Base-by-base conservation (phyloP, 129 eudicot genomes). In the Chrysanthemum lavandulifolium region DNA sequence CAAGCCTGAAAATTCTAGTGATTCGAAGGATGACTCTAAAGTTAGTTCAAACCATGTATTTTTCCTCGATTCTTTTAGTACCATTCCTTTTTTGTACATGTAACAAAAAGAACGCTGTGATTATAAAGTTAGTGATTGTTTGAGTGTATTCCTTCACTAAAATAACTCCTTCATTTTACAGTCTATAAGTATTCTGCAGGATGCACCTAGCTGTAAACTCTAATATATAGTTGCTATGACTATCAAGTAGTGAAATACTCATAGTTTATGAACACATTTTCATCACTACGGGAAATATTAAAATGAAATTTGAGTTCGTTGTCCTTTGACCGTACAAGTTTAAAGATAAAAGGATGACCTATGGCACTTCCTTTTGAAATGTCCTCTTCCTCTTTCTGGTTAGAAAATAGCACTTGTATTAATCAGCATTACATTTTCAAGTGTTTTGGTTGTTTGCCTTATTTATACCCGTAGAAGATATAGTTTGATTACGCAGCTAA, bases 11-110 rank as follows among this genome's bases (percentile, higher is more conserved):
- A 75, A 58, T 49, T 87, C 82, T 10, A 83, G 95, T 19, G 86
- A 88, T 31, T 87, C 94, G 25, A 89, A 87, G 5, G 89, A 85
- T 78, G 86, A 82, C 45, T 87, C 83, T 85, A 82, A 76, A 40
- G 10, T 40, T 40, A 40, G 10, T 40, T 10, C 47, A 8, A 40
- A 40, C 47, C 47, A 40, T 40, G 53, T 13, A 61, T 27, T 71
- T 45, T 29, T 57, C 4, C 60, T 52, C 6, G 56, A 65, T 82
- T 63, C 25, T 60, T 68, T 74, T 69, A 63, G 40, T 62, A 47
- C 56, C 13, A 21, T 76, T 60, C 23, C 29, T 13, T 69, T 60
- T 10, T 58, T 52, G 45, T 15, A 49, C 36, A 16, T 59, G 57
- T 29, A 67, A 64, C 57, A 50, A 66, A 72, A 51, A 71, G 16